These are phyloP conservation scores for Penicillium polonicum DNA, from an alignment of 2,329 filamentous ascomycete genomes.

Conservation along the genomic window DNA sequence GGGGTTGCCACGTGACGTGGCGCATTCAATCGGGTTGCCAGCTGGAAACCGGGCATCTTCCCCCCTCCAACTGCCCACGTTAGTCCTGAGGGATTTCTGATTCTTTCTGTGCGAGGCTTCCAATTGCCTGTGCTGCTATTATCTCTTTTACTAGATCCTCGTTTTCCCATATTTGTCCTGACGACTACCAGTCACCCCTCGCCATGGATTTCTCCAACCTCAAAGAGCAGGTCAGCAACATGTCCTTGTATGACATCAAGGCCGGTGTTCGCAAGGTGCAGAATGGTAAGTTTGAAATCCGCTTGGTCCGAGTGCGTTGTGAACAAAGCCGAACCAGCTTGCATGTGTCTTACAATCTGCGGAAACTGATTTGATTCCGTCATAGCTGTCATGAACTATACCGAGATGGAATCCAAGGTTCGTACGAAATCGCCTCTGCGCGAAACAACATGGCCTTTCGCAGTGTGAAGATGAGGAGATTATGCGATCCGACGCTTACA, in stretches of 20 bases:
- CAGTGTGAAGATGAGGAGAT: background rate
- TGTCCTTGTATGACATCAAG: constrained; percentile 94
- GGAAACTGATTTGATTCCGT: constrained; percentile 20
- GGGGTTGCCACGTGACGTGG: constrained; percentile 36
- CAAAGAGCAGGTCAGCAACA: constrained; percentile 83
- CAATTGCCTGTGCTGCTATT: constrained; percentile 12
- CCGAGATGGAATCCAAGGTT: constrained; percentile 79
- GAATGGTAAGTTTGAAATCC: constrained; percentile 69
- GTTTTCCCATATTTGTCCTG: constrained; percentile 3
- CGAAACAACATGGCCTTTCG: background rate
- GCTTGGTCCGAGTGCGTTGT: background rate
- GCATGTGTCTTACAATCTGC: constrained; percentile 3
- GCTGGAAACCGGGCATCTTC: constrained; percentile 25
- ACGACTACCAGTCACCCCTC: constrained; percentile 18
- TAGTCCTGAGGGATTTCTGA: constrained; percentile 17
- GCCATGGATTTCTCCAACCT: constrained; percentile 83
- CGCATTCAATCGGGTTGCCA: constrained; percentile 27
- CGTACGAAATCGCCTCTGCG: constrained; percentile 23
- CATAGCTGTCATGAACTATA: constrained; percentile 94
- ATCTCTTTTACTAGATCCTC: background rate
- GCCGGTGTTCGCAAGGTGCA: constrained; percentile 92
- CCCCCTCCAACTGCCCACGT: constrained; percentile 16
- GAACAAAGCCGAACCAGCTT: constrained; percentile 2
- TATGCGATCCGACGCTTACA: constrained; percentile 20
- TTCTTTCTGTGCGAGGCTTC: constrained; percentile 11